Percentiles rank a stretch among this genome's conserved stretches.
phyloP scores from a whole-genome alignment of 768 basidiomycete genomes.

The Sarcodon sp. region DNA sequence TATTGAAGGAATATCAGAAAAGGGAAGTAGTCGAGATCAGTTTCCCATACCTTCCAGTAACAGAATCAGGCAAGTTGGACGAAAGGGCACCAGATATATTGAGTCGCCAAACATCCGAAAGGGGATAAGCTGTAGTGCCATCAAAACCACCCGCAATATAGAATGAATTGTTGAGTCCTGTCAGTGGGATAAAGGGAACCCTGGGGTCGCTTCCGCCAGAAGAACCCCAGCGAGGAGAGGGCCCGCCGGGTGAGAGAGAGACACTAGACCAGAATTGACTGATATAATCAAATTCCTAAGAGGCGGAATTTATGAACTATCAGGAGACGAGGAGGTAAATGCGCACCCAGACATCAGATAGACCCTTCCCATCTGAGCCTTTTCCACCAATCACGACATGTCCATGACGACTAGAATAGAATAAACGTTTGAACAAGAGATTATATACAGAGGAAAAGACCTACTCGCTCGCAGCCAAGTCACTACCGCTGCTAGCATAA shows the following conservation, averaged over 20 bases:
- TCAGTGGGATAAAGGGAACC: conserved; percentile 17
- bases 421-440: conserved; percentile 4
- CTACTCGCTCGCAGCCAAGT: conserved; percentile 76
- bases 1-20: no score
- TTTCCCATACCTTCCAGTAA: conserved; percentile 22
- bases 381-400: conserved; percentile 68
- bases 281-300: conserved; percentile 66
- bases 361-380: conserved; percentile 33
- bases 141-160: conserved; percentile 64
- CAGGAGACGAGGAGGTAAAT: not conserved
- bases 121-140: conserved; percentile 25
- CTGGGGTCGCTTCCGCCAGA: conserved; percentile 63
- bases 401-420: conserved; percentile 44
- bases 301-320: not conserved
- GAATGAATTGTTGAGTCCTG: conserved; percentile 58
- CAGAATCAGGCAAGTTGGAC: conserved; percentile 42
- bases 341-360: conserved; percentile 68
- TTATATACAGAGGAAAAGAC: conserved; percentile 16
- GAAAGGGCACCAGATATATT: conserved; percentile 59
- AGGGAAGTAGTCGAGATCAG: no score
- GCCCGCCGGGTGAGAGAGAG: conserved; percentile 33
- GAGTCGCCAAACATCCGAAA: conserved; percentile 64
- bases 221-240: conserved; percentile 57
- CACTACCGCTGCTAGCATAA: conserved; percentile 49
- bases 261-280: conserved; percentile 70